Conservation (phyloP, 2,329 filamentous ascomycete genomes). For the Neonectria punicea region DNA sequence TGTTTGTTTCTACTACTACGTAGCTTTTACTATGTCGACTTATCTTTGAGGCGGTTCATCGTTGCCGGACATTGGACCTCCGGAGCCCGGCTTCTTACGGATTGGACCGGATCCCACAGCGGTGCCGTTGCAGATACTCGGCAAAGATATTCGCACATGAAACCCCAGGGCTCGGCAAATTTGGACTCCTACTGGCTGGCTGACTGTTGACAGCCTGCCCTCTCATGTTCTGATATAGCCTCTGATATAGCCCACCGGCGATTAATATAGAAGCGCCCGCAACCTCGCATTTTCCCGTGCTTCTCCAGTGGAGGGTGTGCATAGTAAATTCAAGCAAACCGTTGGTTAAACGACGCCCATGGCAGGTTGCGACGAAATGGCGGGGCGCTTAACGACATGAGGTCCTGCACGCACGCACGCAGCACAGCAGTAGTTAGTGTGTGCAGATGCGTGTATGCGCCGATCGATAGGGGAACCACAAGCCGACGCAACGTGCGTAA, state of each 20-base stretch:
- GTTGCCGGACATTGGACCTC: constrained; percentile 8
- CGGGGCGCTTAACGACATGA: constrained; percentile 31
- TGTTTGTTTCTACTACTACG: background rate
- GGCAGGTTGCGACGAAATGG: constrained; percentile 3
- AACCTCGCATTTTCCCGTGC: background rate
- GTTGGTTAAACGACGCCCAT: background rate
- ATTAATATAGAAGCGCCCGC: constrained; percentile 6
- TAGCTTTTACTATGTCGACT: background rate
- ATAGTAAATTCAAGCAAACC: background rate
- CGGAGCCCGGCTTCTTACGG: constrained; percentile 21
- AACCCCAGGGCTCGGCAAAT: constrained; percentile 9
- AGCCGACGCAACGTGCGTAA: constrained; percentile 36
- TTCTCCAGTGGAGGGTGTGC: constrained; percentile 2
- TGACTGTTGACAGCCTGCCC: background rate
- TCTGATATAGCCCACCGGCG: background rate
- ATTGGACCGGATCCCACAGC: constrained; percentile 12
- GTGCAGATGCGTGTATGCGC: constrained; percentile 16
- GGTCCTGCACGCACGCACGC: constrained; percentile 1
- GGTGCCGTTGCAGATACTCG: constrained; percentile 12
- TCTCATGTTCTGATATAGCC: constrained; percentile 1
- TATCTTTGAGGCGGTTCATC: background rate
- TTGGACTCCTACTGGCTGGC: background rate
- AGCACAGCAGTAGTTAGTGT: background rate
- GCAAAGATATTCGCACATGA: constrained; percentile 1
- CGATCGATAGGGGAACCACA: constrained; percentile 24